phyloP scores from a whole-genome alignment of 495 filamentous ascomycete species.

The Geopyxis carbonaria region DNA sequence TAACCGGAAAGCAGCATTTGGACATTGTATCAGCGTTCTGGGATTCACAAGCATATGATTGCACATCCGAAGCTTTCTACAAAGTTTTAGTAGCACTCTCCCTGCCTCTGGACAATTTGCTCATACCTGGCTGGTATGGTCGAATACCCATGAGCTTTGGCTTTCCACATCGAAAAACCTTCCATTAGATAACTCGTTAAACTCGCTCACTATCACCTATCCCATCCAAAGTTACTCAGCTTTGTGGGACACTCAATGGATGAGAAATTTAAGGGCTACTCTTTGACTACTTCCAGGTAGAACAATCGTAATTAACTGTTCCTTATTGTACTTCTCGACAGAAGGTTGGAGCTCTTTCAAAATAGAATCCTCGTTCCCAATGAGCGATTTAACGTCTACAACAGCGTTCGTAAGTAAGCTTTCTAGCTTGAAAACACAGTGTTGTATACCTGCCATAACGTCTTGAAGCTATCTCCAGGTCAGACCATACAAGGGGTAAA shows the following conservation, averaged over 20 bases:
- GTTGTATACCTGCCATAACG: slow-evolving; percentile 60
- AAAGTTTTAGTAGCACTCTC: neutral
- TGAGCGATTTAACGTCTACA: slow-evolving; percentile 76
- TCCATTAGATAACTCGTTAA: slow-evolving; percentile 60
- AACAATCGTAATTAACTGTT: slow-evolving; percentile 75
- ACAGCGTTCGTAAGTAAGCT: neutral
- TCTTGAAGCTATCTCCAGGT: slow-evolving; percentile 52
- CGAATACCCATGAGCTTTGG: slow-evolving; percentile 68
- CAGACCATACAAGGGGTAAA: slow-evolving; percentile 9
- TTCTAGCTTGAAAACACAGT: neutral
- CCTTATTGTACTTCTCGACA: slow-evolving; percentile 89
- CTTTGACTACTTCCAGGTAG: slow-evolving; percentile 67
- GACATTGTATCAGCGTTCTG: slow-evolving; percentile 66
- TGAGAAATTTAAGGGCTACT: slow-evolving; percentile 27
- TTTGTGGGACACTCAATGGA: slow-evolving; percentile 5
- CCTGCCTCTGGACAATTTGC: no score
- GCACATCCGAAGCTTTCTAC: slow-evolving; percentile 66
- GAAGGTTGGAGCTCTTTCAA: slow-evolving; percentile 58
- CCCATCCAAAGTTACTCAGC: neutral
- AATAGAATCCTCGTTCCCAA: slow-evolving; percentile 48
- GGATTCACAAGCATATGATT: slow-evolving; percentile 69
- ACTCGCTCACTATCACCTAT: slow-evolving; percentile 69
- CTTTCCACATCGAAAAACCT: slow-evolving; percentile 81
- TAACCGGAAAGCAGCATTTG: slow-evolving; percentile 8
- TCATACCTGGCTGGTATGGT: slow-evolving; percentile 62